These are phyloP conservation scores for Pseudocercospora eumusae DNA, from an alignment of 2,329 filamentous ascomycete genomes.

Conservation along the genomic window DNA sequence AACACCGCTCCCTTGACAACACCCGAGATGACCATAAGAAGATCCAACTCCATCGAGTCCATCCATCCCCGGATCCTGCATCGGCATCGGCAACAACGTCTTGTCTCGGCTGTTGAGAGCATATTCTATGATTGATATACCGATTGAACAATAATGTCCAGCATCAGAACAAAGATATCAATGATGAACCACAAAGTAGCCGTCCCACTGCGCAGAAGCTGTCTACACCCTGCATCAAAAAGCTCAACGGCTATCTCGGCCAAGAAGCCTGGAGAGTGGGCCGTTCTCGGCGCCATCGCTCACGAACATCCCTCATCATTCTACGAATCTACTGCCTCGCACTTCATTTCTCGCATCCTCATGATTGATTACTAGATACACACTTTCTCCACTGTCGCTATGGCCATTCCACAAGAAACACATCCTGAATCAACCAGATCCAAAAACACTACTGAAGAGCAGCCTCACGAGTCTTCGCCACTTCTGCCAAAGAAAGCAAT, in stretches of 20 bases:
- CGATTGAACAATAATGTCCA: neutral
- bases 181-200: too few species aligned
- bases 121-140: neutral
- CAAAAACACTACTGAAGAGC: neutral
- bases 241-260: conserved; percentile 23
- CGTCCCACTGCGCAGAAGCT: too few species aligned
- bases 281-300: neutral
- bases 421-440: neutral
- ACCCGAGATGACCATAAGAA: conserved; percentile 18
- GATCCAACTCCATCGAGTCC: neutral
- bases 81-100: neutral
- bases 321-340: neutral
- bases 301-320: neutral
- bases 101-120: conserved; percentile 1
- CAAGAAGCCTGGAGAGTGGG: conserved; percentile 14
- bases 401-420: neutral
- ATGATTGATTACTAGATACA: neutral
- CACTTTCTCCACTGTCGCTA: neutral
- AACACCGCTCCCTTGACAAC: conserved; percentile 24
- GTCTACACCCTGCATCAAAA: neutral
- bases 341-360: neutral
- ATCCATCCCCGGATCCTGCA: neutral
- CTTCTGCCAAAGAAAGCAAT: neutral
- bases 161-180: neutral
- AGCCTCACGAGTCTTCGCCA: neutral